These are phyloP conservation scores for Penicillium occitanis DNA, from an alignment of 2,329 filamentous ascomycete species.

Conservation along the genomic window DNA sequence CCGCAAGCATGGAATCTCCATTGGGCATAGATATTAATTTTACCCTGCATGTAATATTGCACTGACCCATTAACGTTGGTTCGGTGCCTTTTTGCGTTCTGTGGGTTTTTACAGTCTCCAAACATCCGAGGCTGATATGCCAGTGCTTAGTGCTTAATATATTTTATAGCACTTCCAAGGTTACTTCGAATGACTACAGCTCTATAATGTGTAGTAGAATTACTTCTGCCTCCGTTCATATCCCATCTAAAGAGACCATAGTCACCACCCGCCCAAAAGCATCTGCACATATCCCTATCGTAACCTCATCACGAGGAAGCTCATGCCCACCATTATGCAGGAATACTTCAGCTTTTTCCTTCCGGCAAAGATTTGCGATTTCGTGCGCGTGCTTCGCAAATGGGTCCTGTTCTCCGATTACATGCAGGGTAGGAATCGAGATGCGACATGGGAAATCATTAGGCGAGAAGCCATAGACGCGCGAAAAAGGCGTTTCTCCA, in stretches of 20 bases:
- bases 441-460: not conserved
- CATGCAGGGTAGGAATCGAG: slow-evolving; percentile 10
- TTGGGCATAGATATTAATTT: too few relatives aligned
- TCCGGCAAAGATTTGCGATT: not conserved
- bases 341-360: not conserved
- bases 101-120: too few relatives aligned
- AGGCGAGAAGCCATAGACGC: not conserved
- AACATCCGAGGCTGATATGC: not conserved
- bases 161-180: too few relatives aligned
- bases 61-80: not conserved
- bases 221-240: not conserved
- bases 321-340: slow-evolving; percentile 11
- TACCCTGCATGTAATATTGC: not conserved
- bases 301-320: slow-evolving; percentile 4
- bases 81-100: too few relatives aligned
- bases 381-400: not conserved
- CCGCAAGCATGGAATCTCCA: too few relatives aligned
- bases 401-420: not conserved
- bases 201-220: not conserved
- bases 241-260: not conserved
- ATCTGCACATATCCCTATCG: not conserved
- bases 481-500: not conserved
- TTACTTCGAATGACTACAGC: not conserved
- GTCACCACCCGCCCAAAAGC: not conserved
- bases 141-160: too few relatives aligned